phyloP scores from a whole-genome alignment of 768 basidiomycete genomes.

The Boletales sp. region DNA sequence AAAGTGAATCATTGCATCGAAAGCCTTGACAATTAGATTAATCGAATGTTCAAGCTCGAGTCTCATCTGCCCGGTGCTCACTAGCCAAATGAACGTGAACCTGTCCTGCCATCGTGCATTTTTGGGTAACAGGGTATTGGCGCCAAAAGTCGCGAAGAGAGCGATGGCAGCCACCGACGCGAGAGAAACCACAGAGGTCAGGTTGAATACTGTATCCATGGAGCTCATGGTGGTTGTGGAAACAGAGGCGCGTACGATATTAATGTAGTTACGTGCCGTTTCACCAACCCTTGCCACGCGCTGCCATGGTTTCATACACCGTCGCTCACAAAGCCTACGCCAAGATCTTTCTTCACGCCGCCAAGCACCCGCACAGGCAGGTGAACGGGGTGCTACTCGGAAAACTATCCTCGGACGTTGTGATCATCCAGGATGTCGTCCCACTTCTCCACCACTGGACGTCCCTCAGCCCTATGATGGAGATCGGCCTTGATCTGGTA shows the following conservation, averaged over 20 bases:
- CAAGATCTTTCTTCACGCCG: slow-evolving; percentile 75
- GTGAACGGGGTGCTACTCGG: slow-evolving; percentile 81
- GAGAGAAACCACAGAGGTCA: slow-evolving; percentile 63
- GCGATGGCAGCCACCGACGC: slow-evolving; percentile 53
- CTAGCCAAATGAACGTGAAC: slow-evolving; percentile 77
- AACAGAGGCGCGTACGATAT: too few relatives aligned
- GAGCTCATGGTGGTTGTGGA: slow-evolving; percentile 14
- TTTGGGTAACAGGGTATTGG: slow-evolving; percentile 59
- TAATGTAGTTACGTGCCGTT: too few relatives aligned
- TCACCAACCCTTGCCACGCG: neutral
- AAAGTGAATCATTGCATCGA: slow-evolving; percentile 80
- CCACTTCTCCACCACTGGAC: slow-evolving; percentile 87
- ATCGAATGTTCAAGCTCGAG: neutral
- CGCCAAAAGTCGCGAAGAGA: slow-evolving; percentile 47
- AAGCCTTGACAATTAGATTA: slow-evolving; percentile 44
- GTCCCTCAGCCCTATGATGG: slow-evolving; percentile 81
- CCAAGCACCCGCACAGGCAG: slow-evolving; percentile 72
- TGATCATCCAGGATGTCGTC: slow-evolving; percentile 60
- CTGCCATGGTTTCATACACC: slow-evolving; percentile 42
- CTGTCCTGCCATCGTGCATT: slow-evolving; percentile 61
- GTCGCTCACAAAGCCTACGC: slow-evolving; percentile 62
- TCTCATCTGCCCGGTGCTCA: slow-evolving; percentile 30
- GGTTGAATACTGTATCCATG: slow-evolving; percentile 41
- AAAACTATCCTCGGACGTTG: slow-evolving; percentile 33
- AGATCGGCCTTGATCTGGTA: slow-evolving; percentile 76